These are phyloP conservation scores for Fusarium verrucosum DNA, from an alignment of 2,329 filamentous ascomycete genomes.

Conservation along the genomic window DNA sequence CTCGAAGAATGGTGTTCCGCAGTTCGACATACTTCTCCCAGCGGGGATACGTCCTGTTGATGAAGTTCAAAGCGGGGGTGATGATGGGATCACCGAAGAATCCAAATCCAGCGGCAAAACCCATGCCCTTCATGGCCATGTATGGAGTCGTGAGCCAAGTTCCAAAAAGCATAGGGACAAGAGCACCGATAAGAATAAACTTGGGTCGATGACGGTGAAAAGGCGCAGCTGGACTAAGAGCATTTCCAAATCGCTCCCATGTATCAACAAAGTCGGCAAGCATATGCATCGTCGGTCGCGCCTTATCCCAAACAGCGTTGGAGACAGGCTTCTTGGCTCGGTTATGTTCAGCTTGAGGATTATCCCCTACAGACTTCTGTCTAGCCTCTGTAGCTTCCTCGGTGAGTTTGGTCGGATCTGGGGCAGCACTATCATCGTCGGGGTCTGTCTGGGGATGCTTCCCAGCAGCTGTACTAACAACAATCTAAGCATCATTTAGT, in stretches of 20 bases:
- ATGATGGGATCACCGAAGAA: constrained; percentile 86
- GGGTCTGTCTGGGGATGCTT: constrained; percentile 77
- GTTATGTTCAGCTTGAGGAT: constrained; percentile 61
- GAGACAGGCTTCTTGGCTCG: constrained; percentile 83
- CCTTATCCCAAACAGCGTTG: constrained; percentile 78
- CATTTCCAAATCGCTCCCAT: constrained; percentile 63
- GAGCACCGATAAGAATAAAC: constrained; percentile 61
- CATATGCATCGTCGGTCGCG: constrained; percentile 74
- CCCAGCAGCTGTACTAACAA: constrained; percentile 77
- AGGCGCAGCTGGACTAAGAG: constrained; percentile 69
- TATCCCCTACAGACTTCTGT: constrained; percentile 57
- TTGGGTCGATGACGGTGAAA: constrained; percentile 65
- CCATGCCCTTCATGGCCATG: constrained; percentile 70
- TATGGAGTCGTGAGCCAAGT: constrained; percentile 67
- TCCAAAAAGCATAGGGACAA: constrained; percentile 61
- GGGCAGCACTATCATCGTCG: constrained; percentile 61
- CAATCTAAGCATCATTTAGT: constrained; percentile 57
- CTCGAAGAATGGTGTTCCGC: constrained; percentile 79
- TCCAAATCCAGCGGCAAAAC: constrained; percentile 73
- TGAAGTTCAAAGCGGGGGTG: constrained; percentile 62
- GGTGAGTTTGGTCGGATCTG: constrained; percentile 57
- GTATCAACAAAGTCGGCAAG: constrained; percentile 60
- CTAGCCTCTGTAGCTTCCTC: constrained; percentile 53
- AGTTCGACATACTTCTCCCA: constrained; percentile 81
- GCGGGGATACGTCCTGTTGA: constrained; percentile 71